Percentiles rank a stretch among this genome's conserved stretches.
Conservation (phyloP, 2,329 filamentous ascomycete species). For the Penicillium vulpinum region DNA sequence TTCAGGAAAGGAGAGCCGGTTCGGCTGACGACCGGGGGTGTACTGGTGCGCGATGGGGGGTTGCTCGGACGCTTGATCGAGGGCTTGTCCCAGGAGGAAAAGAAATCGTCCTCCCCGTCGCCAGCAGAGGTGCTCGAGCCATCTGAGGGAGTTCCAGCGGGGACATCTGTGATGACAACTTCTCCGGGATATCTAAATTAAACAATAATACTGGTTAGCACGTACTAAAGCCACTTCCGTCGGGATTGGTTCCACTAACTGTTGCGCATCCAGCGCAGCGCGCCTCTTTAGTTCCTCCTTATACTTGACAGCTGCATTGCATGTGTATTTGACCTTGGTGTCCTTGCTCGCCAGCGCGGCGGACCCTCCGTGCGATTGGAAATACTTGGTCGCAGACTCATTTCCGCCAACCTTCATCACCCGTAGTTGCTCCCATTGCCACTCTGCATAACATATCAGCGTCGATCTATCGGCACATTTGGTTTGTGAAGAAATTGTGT, state of each 20-base stretch:
- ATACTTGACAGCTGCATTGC: conserved; percentile 90
- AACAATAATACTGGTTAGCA: conserved; percentile 12
- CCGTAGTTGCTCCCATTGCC: conserved; percentile 98
- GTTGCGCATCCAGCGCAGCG: conserved; percentile 76
- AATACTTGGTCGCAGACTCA: conserved; percentile 96
- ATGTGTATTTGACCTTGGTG: conserved; percentile 94
- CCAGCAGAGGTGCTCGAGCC: conserved; percentile 74
- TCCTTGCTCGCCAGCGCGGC: conserved; percentile 96
- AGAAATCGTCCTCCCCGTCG: conserved; percentile 89
- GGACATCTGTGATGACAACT: conserved; percentile 77
- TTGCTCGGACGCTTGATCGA: conserved; percentile 95
- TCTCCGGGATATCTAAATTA: conserved; percentile 71
- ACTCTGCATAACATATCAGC: conserved; percentile 58
- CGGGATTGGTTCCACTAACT: conserved; percentile 58
- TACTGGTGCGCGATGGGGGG: conserved; percentile 83
- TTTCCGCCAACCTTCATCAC: conserved; percentile 99
- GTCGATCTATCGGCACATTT: not conserved
- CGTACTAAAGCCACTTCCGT: not conserved
- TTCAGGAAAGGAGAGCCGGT: conserved; percentile 89
- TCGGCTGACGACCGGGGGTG: conserved; percentile 76
- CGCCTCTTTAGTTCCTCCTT: conserved; percentile 93
- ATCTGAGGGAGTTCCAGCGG: conserved; percentile 60
- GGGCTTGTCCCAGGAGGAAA: conserved; percentile 98
- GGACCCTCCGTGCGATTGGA: conserved; percentile 92
- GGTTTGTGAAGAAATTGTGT: not conserved